Percentiles rank a stretch among this genome's conserved stretches.
Evolutionary conservation across 345 rosid species (phyloP).

Genomic region (Turnera subulata): DNA sequence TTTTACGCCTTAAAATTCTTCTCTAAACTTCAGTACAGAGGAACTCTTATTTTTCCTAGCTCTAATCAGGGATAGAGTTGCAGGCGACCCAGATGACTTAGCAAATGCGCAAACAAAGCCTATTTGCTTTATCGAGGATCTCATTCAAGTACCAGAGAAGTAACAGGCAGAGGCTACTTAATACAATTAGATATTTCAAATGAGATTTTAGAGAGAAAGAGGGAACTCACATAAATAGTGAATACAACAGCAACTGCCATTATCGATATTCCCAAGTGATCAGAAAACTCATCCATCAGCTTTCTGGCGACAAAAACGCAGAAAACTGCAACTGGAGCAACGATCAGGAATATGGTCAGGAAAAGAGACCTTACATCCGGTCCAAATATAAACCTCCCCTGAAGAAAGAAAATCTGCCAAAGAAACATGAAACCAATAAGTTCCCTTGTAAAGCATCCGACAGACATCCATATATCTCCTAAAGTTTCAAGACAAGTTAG

Average conservation of each 20-base stretch:
- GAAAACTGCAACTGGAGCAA: conserved; percentile 67
- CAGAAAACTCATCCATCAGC: conserved; percentile 61
- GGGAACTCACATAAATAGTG: conserved; percentile 53
- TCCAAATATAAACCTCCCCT: conserved; percentile 89
- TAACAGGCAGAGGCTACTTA: too few species aligned
- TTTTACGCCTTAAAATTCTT: too few species aligned
- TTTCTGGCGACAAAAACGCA: conserved; percentile 70
- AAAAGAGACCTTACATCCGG: conserved; percentile 79
- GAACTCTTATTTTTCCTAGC: too few species aligned
- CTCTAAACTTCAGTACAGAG: too few species aligned
- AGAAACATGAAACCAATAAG: conserved; percentile 7
- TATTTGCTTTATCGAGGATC: too few species aligned
- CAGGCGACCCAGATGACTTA: too few species aligned
- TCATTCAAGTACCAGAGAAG: too few species aligned
- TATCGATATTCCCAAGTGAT: conserved; percentile 57
- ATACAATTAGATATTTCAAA: too few species aligned
- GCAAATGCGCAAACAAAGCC: too few species aligned
- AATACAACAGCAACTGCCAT: conserved; percentile 45
- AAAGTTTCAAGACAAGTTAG: background rate
- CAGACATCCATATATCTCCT: background rate
- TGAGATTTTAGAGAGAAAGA: conserved; percentile 1
- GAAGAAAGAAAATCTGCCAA: conserved; percentile 64
- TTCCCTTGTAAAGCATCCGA: conserved; percentile 1
- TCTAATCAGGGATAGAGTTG: too few species aligned
- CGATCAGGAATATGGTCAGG: conserved; percentile 57